These are phyloP conservation scores for Dioscorea zingiberensis DNA, from an alignment of 106 monocot species.

Conservation along the genomic window DNA sequence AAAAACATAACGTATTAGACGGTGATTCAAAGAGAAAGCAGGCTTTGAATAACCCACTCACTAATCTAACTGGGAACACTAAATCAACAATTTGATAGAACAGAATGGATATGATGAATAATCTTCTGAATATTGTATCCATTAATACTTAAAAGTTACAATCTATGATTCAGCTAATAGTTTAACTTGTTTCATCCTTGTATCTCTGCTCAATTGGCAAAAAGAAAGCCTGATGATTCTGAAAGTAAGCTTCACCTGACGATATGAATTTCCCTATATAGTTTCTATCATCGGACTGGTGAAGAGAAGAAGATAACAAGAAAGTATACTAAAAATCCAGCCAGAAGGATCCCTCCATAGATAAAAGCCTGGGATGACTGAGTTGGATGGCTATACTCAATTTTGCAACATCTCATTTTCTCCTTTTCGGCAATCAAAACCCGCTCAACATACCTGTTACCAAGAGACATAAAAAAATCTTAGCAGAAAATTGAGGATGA, in stretches of 20 bases:
- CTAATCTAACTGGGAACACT: no score
- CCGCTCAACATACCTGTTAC: slow-evolving; percentile 75
- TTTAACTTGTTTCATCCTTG: background rate
- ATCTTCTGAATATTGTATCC: no score
- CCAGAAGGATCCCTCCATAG: slow-evolving; percentile 87
- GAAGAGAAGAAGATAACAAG: slow-evolving; percentile 91
- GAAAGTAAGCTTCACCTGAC: no score
- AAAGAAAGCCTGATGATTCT: background rate
- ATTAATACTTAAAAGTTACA: no score
- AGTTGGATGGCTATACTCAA: slow-evolving; percentile 69
- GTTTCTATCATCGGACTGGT: slow-evolving; percentile 55
- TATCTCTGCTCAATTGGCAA: background rate
- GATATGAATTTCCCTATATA: background rate
- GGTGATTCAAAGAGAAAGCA: no score
- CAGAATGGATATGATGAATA: no score
- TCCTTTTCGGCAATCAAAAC: slow-evolving; percentile 70
- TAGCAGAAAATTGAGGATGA: background rate
- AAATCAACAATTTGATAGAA: no score
- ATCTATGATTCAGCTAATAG: no score
- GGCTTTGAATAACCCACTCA: no score
- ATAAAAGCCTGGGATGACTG: slow-evolving; percentile 75
- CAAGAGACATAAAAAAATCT: background rate
- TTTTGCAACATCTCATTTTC: slow-evolving; percentile 83
- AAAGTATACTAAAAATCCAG: slow-evolving; percentile 87
- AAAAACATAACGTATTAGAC: no score